These are phyloP conservation scores for Selaginella moellendorffii DNA, from an alignment of 75 land plant genomes.

Conservation along the genomic window DNA sequence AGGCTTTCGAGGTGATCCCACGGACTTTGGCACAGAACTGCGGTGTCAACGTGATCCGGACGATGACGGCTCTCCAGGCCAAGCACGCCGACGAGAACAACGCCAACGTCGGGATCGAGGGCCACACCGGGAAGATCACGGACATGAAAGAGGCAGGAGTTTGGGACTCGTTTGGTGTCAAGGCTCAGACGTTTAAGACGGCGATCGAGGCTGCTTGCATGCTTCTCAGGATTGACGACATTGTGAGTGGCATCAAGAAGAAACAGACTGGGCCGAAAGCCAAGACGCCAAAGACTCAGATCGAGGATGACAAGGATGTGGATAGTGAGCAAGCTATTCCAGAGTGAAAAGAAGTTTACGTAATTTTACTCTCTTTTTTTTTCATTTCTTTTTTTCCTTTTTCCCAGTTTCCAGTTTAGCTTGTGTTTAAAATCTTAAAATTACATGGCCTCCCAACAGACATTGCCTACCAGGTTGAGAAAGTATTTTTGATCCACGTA, in stretches of 20 bases:
- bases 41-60: conserved; percentile 90
- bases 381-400: too few relatives aligned
- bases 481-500: too few relatives aligned
- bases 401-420: too few relatives aligned
- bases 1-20: conserved; percentile 92
- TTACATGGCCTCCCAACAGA: too few relatives aligned
- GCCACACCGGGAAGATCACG: conserved; percentile 69
- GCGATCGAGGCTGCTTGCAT: conserved; percentile 94
- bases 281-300: conserved; percentile 44
- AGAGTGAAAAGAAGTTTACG: too few relatives aligned
- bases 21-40: conserved; percentile 90
- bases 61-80: conserved; percentile 42
- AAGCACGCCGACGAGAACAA: conserved; percentile 86
- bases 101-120: conserved; percentile 90
- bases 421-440: too few relatives aligned
- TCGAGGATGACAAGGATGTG: conserved; percentile 74
- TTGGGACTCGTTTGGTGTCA: conserved; percentile 90
- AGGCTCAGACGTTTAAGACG: conserved; percentile 85
- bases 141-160: conserved; percentile 93
- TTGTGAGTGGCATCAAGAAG: conserved; percentile 94
- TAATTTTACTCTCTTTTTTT: too few relatives aligned
- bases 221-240: conserved; percentile 94
- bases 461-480: too few relatives aligned
- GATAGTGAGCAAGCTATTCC: conserved; percentile 87
- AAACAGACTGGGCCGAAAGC: conserved; percentile 63